Conservation (phyloP, 2,329 filamentous ascomycete species). For the Pezicula rhizophila region DNA sequence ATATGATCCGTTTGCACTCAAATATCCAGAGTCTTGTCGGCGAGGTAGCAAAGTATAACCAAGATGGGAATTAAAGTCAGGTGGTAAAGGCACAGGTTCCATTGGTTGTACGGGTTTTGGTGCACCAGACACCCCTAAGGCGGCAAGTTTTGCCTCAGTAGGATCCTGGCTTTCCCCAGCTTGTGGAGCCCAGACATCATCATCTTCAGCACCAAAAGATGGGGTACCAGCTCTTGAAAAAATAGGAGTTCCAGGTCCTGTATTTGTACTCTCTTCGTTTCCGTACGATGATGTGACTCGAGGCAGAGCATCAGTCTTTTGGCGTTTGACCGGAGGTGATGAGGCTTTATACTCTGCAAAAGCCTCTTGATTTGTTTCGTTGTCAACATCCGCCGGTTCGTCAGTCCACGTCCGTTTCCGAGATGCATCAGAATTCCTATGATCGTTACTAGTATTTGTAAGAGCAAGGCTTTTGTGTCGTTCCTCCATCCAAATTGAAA, state of each 20-base stretch:
- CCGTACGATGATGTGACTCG: not conserved
- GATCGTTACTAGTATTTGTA: not conserved
- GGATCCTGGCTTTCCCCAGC: conserved; percentile 23
- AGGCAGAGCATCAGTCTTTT: conserved; percentile 12
- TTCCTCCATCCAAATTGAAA: conserved; percentile 18
- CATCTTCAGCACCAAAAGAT: conserved; percentile 17
- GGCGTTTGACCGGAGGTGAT: conserved; percentile 17
- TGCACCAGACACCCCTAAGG: conserved; percentile 29
- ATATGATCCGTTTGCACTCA: conserved; percentile 21
- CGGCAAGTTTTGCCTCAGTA: conserved; percentile 27
- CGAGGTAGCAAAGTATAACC: conserved; percentile 4
- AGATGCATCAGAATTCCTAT: conserved; percentile 3
- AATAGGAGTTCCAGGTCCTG: conserved; percentile 9
- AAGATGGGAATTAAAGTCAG: not conserved
- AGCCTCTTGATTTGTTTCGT: conserved; percentile 8
- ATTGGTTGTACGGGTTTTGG: conserved; percentile 24
- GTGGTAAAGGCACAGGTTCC: not conserved
- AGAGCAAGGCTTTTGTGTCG: conserved; percentile 8
- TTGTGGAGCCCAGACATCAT: conserved; percentile 25
- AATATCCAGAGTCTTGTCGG: conserved; percentile 26
- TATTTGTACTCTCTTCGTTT: conserved; percentile 2
- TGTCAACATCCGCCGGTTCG: conserved; percentile 10
- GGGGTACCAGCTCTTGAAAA: conserved; percentile 16
- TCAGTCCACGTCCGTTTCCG: conserved; percentile 20
- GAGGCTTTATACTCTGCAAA: conserved; percentile 4